Percentiles rank a stretch among this genome's conserved stretches.
Evolutionary conservation across 2,329 filamentous ascomycete species (phyloP).

Genomic region (Trichocomaceae sp.): DNA sequence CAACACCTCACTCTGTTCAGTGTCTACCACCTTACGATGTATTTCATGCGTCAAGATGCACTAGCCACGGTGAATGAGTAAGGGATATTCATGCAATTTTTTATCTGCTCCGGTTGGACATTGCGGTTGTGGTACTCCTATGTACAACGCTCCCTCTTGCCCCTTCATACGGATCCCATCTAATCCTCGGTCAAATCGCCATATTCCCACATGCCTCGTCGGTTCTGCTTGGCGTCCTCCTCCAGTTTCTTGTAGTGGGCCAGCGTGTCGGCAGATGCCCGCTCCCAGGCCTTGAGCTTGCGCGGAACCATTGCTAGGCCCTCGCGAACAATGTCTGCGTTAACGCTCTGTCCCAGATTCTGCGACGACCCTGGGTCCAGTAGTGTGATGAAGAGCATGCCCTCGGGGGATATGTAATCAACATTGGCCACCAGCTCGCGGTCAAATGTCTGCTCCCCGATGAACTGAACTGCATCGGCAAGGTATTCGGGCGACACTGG

Average conservation of each 20-base stretch:
- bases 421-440: slow-evolving; percentile 83
- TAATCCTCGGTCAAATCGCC: slow-evolving; percentile 91
- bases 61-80: background rate
- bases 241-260: slow-evolving; percentile 67
- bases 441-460: slow-evolving; percentile 67
- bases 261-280: slow-evolving; percentile 64
- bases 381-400: slow-evolving; percentile 76
- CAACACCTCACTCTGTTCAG: background rate
- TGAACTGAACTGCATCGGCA: slow-evolving; percentile 66
- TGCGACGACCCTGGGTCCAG: slow-evolving; percentile 65
- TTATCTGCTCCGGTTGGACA: background rate
- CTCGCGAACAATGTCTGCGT: slow-evolving; percentile 75
- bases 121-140: background rate
- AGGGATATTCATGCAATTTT: background rate
- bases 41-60: background rate
- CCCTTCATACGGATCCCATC: background rate
- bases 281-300: slow-evolving; percentile 90
- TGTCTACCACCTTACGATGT: no score
- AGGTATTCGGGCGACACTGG: slow-evolving; percentile 78
- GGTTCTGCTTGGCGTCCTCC: slow-evolving; percentile 68
- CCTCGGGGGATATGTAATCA: slow-evolving; percentile 76
- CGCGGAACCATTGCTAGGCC: slow-evolving; percentile 85
- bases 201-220: slow-evolving; percentile 95
- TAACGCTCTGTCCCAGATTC: slow-evolving; percentile 70
- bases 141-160: background rate